Evolutionary conservation across 1,284 basidiomycete genomes (phyloP).

Genomic region (Leucoagaricus sp.): DNA sequence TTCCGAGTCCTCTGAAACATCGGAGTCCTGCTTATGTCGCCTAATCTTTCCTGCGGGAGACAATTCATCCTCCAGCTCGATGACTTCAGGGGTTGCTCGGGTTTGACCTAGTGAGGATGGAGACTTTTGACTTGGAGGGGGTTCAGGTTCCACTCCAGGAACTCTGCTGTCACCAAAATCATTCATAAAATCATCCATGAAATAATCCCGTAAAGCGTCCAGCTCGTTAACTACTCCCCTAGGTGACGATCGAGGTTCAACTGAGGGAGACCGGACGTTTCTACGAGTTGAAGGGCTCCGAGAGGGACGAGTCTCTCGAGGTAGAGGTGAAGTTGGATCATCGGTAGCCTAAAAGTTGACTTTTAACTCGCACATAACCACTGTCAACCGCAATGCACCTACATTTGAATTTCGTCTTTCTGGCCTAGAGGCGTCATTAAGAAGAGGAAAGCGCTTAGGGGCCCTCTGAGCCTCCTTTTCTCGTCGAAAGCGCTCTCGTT

Average conservation of each 20-base stretch:
- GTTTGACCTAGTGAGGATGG: neutral
- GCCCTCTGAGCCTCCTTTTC: constrained; percentile 4
- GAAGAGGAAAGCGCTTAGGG: constrained; percentile 14
- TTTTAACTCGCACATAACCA: neutral
- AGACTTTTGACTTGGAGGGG: neutral
- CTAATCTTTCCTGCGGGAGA: neutral
- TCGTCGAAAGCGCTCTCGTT: constrained; percentile 23
- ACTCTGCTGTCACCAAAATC: neutral
- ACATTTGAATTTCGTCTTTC: neutral
- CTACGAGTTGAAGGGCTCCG: neutral
- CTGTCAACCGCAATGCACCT: neutral
- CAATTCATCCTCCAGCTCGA: neutral
- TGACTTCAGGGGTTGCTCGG: neutral
- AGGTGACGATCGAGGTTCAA: neutral
- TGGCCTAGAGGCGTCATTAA: neutral
- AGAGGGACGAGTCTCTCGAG: neutral
- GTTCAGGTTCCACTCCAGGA: neutral
- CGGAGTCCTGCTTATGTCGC: neutral
- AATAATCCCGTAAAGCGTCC: constrained; percentile 11
- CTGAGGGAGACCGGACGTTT: neutral
- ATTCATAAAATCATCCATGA: constrained; percentile 15
- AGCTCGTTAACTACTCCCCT: neutral
- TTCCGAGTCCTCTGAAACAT: neutral
- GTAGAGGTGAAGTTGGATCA: neutral
- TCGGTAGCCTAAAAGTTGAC: neutral